A percentile compares a stretch with the other conserved stretches of the same genome.
Evolutionary conservation across 169 alveolate genomes (phyloP).

Genomic region (Eimeria necatrix): DNA sequence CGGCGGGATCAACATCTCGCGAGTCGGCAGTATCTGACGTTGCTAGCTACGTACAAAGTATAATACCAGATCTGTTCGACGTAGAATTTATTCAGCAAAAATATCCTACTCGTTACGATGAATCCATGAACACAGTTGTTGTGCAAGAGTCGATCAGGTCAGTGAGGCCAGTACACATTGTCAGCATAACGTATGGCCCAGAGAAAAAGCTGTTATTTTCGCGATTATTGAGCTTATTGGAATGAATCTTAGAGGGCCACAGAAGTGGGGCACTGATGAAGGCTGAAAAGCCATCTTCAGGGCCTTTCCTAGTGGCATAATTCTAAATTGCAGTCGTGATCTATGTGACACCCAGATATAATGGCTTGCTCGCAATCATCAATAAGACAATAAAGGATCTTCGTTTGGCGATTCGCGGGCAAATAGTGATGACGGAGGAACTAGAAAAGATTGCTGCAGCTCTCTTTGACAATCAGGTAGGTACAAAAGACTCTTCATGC

Average conservation of each 20-base stretch:
- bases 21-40: constrained; percentile 65
- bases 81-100: constrained; percentile 89
- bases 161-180: constrained; percentile 70
- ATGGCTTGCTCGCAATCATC: constrained; percentile 91
- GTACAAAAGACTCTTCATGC: background rate
- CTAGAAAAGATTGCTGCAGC: constrained; percentile 93
- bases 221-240: background rate
- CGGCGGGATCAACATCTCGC: constrained; percentile 89
- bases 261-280: too few relatives aligned
- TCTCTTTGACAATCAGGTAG: constrained; percentile 89
- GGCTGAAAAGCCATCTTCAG: too few relatives aligned
- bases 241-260: too few relatives aligned
- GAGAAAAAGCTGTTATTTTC: background rate
- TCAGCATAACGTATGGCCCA: background rate
- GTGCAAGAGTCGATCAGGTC: constrained; percentile 93
- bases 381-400: constrained; percentile 89
- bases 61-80: constrained; percentile 90
- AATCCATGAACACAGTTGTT: constrained; percentile 95
- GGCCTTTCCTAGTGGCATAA: too few relatives aligned
- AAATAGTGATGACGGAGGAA: constrained; percentile 95
- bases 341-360: constrained; percentile 87
- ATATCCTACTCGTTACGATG: constrained; percentile 94
- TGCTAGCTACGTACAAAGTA: constrained; percentile 85
- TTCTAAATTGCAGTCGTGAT: too few relatives aligned
- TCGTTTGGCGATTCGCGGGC: constrained; percentile 95